Percentiles rank a stretch among this genome's conserved stretches.
These are phyloP conservation scores for Tuber indicum DNA, from an alignment of 495 filamentous ascomycete genomes.

Conservation along the genomic window DNA sequence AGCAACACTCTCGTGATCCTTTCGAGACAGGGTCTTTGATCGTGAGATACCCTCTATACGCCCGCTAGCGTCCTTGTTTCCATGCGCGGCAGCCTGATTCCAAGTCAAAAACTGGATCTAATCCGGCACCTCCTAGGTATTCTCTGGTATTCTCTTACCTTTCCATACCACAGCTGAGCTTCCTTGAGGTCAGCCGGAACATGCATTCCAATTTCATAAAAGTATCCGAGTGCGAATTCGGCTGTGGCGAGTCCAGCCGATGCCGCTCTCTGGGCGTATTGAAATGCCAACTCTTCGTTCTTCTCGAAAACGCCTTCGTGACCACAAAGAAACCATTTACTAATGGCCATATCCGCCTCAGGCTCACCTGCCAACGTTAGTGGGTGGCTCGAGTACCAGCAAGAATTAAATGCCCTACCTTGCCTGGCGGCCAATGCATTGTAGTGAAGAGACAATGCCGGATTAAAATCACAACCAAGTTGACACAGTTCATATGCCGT, in stretches of 20 bases:
- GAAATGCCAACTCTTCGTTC: slow-evolving; percentile 88
- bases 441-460: slow-evolving; percentile 85
- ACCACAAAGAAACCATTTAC: slow-evolving; percentile 97
- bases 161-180: slow-evolving; percentile 82
- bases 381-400: slow-evolving; percentile 87
- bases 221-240: slow-evolving; percentile 93
- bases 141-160: slow-evolving; percentile 41
- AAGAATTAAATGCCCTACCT: slow-evolving; percentile 77
- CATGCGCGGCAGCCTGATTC: slow-evolving; percentile 64
- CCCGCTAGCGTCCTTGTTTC: slow-evolving; percentile 79
- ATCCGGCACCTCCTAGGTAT: background rate
- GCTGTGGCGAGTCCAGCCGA: slow-evolving; percentile 73
- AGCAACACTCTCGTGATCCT: slow-evolving; percentile 88
- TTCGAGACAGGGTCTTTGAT: slow-evolving; percentile 77
- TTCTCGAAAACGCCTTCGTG: slow-evolving; percentile 86
- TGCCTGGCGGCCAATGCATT: slow-evolving; percentile 89
- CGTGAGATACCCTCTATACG: slow-evolving; percentile 79
- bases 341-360: slow-evolving; percentile 93
- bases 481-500: slow-evolving; percentile 90
- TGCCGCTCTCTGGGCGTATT: slow-evolving; percentile 82
- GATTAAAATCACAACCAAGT: slow-evolving; percentile 90
- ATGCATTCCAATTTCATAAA: slow-evolving; percentile 91
- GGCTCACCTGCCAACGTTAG: slow-evolving; percentile 68
- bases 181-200: slow-evolving; percentile 73
- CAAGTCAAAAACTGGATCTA: slow-evolving; percentile 11